Evolutionary conservation across 768 basidiomycete species (phyloP).

Genomic region (Lentinula raphanica): DNA sequence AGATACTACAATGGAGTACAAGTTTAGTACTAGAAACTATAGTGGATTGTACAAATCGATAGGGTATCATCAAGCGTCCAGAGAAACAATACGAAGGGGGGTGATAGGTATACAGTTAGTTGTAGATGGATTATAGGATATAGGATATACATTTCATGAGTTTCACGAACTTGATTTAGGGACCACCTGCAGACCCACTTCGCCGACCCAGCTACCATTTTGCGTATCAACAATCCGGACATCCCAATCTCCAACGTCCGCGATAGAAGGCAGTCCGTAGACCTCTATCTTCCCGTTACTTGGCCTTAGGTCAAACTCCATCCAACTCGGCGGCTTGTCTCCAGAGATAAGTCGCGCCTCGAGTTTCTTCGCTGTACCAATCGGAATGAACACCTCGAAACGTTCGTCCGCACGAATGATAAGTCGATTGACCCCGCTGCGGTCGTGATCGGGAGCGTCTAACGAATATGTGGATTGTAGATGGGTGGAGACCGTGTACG

Average conservation of each 20-base stretch:
- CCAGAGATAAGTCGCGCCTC: slow-evolving; percentile 49
- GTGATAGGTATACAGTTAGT: background rate
- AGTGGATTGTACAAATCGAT: too few species aligned
- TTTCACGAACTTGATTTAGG: background rate
- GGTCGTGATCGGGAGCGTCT: slow-evolving; percentile 48
- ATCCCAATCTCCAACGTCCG: slow-evolving; percentile 44
- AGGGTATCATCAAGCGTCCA: too few species aligned
- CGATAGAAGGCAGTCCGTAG: slow-evolving; percentile 43
- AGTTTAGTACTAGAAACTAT: too few species aligned
- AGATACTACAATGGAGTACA: too few species aligned
- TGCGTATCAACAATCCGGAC: background rate
- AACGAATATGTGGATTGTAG: slow-evolving; percentile 58
- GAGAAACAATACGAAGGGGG: too few species aligned
- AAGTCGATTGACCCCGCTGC: slow-evolving; percentile 33
- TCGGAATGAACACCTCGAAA: slow-evolving; percentile 41
- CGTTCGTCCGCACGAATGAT: slow-evolving; percentile 52
- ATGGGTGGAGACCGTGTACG: slow-evolving; percentile 33
- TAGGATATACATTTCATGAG: too few species aligned
- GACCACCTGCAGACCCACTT: slow-evolving; percentile 2
- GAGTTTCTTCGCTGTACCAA: slow-evolving; percentile 27
- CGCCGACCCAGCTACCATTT: background rate
- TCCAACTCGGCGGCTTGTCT: slow-evolving; percentile 47
- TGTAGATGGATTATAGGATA: background rate
- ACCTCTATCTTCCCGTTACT: slow-evolving; percentile 51
- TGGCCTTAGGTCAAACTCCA: slow-evolving; percentile 46